Conservation (phyloP, 805 yeast genomes). For the Lipomyces starkeyi region DNA sequence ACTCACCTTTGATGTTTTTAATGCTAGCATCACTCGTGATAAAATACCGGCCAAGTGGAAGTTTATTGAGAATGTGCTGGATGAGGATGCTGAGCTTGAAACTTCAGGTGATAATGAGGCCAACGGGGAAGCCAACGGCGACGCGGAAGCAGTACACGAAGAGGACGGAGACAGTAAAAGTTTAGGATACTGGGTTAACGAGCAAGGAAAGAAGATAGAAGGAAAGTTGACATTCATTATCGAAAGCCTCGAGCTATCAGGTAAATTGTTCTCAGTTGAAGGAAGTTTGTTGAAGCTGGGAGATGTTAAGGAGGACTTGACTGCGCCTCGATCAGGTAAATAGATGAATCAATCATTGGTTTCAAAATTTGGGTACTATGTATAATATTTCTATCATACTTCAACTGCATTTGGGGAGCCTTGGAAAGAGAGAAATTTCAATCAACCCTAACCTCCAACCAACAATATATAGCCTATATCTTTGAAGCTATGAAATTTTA, state of each 20-base stretch:
- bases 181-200: conserved; percentile 89
- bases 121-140: conserved; percentile 23
- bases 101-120: conserved; percentile 28
- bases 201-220: conserved; percentile 71
- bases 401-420: neutral
- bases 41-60: conserved; percentile 87
- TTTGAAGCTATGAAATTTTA: neutral
- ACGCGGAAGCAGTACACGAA: conserved; percentile 38
- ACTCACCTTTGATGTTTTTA: conserved; percentile 89
- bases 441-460: neutral
- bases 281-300: conserved; percentile 79
- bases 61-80: conserved; percentile 79
- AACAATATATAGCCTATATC: no score
- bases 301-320: conserved; percentile 67
- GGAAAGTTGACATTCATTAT: conserved; percentile 82
- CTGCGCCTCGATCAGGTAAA: conserved; percentile 65
- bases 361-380: neutral
- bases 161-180: conserved; percentile 48
- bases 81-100: conserved; percentile 48
- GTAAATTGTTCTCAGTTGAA: conserved; percentile 82
- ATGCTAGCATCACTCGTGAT: conserved; percentile 85
- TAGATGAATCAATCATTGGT: neutral
- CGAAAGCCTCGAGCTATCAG: conserved; percentile 67
- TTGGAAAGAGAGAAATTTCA: neutral
- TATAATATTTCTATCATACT: neutral